Evolutionary conservation across 2,329 filamentous ascomycete genomes (phyloP), one percentile per base, ranked within the genome.

Genomic region (Ascomycota sp.): DNA sequence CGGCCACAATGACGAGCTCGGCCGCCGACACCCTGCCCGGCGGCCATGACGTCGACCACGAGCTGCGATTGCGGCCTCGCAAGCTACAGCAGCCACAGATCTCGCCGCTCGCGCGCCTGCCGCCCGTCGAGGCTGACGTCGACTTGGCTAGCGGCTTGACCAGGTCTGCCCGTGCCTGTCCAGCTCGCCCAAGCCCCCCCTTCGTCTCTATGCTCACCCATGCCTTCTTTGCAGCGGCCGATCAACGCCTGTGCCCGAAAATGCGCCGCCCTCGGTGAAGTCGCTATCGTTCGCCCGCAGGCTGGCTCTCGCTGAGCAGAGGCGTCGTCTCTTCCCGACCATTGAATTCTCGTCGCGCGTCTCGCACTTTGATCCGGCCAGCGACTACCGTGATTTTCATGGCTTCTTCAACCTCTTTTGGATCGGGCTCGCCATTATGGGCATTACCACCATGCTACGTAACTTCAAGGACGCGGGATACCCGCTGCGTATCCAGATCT

Each of bases 371-470:
- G 89, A 98, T 47, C 83, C 85, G 0, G 66, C 70, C 29, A 92
- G 80, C 52, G 83, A 93, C 44, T 85, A 95, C 50, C 74, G 74
- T 44, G 83, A 98, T 53, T 98, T 98, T 50, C 73, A 82, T 43
- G 89, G 89, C 47, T 98, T 98, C 65, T 98, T 94, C 57, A 81
- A 89, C 31, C 68, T 98, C 23, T 98, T 98, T 57, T 98, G 89
- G 89, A 86, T 98, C 39, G 82, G 82, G 8, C 63, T 98, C 35
- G 81, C 80, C 40, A 92, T 98, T 51, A 93, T 98, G 85, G 82
- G 85, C 43, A 75, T 93, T 37, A 95, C 86, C 3, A 80, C 80
- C n/a, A 81, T 83, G 61, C 56, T 94, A 44, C 73, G 86, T 43
- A 95, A 93, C 51, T 70, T 89, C 46, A 92, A 86, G 52, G 89